These are phyloP conservation scores for Diutina catenulata DNA, from an alignment of 1,139 yeast genomes.

Conservation along the genomic window DNA sequence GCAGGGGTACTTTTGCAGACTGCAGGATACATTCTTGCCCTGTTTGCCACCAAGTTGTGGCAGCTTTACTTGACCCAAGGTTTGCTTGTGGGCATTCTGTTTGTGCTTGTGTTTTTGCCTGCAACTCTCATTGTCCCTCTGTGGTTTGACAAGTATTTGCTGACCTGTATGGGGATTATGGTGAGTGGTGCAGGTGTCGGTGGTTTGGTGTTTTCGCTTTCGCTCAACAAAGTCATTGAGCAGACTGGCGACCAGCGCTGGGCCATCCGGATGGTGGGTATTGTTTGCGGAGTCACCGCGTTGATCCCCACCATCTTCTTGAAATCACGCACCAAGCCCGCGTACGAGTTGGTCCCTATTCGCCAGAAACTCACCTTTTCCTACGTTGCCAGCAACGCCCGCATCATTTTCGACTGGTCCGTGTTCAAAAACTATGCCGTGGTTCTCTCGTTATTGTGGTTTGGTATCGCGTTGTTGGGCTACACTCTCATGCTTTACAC, in stretches of 20 bases:
- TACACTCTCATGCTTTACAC: constrained; percentile 53
- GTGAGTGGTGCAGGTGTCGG: constrained; percentile 57
- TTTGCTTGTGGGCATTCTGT: constrained; percentile 48
- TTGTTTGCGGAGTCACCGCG: constrained; percentile 33
- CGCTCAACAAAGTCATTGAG: constrained; percentile 34
- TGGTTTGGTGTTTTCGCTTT: constrained; percentile 45
- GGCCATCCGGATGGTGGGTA: constrained; percentile 55
- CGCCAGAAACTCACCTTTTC: constrained; percentile 12
- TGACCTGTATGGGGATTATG: constrained; percentile 51
- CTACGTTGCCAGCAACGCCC: constrained; percentile 13
- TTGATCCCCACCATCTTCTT: constrained; percentile 20
- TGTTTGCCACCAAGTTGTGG: constrained; percentile 49
- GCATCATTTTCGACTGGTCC: constrained; percentile 17
- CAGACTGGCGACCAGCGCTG: constrained; percentile 47
- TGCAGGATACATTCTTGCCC: constrained; percentile 50
- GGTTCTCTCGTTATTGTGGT: constrained; percentile 39
- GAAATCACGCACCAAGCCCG: background rate
- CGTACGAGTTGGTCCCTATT: constrained; percentile 18
- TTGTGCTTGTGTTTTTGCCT: constrained; percentile 29
- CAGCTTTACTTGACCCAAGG: constrained; percentile 67
- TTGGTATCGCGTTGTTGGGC: constrained; percentile 39
- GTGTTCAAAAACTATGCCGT: constrained; percentile 26
- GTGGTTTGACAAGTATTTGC: constrained; percentile 47
- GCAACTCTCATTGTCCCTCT: constrained; percentile 39
- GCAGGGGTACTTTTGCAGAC: constrained; percentile 43